Base-by-base conservation (phyloP, 176 grass and related monocot genomes). In the Carex myosuroides region DNA sequence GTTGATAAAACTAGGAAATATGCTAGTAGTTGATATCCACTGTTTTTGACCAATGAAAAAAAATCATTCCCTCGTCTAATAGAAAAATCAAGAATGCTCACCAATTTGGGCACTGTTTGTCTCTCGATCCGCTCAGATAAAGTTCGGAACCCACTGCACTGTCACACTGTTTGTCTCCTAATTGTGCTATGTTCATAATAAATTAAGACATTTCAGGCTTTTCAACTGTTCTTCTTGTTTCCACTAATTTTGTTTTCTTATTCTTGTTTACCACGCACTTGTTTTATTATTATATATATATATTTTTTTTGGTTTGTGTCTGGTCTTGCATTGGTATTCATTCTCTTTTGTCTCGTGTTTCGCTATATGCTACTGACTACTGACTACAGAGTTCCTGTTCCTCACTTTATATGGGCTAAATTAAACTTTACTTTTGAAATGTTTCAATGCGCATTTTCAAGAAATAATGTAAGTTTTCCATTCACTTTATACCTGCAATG, bases 221-320 rank as follows among this genome's bases (percentile, higher is more conserved):
- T 60, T 57, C 22, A 44, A 46, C 2, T 41, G 56, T 63, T 46
- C 3, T 82, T 67, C 80, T 65, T 83, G 61, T 10, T 54, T 83
- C 80, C 80, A 83, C 46, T 83, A 83, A 83, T 83, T 48, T 50
- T 82, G 60, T 67, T 48, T 53, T 82, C 11, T 82, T 81, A 82
- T 66, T 52, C 59, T 66, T 64, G 54, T 63, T 44, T 63, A 60
- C 11, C 42, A 10, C 11, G 24, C 20, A 46, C n/a, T n/a, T 76
- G 20, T 54, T 55, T 76, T 56, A 76, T 77, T 32, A 44, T 44
- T 44, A 44, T 44, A 30, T 42, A 42, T 50, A 50, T 50, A 54
- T n/a, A n/a, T n/a, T n/a, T 26, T 56, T 77, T n/a, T 8, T 55
- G 22, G 50, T 83, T 69, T 66, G 26, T 83, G 62, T 68, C 81